Base-by-base conservation (phyloP, 768 basidiomycete genomes). In the Lactarius akahatsu region DNA sequence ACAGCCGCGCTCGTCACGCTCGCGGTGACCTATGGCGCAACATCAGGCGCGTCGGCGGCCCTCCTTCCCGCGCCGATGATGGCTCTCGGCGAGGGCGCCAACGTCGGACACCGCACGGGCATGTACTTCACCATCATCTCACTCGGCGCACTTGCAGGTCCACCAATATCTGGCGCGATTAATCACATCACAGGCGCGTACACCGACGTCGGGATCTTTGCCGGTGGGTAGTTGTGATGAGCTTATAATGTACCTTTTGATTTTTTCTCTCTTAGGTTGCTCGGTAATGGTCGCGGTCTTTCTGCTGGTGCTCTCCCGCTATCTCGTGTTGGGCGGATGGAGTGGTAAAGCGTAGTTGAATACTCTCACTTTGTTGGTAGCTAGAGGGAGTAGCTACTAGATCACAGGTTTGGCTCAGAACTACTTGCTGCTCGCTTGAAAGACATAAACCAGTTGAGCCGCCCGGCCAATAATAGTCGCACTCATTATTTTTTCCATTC, bases 151-250 rank as follows among this genome's bases (percentile, higher is more conserved):
- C 77, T 91, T 3, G 81, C 80, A 0, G 90, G 90, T 0, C 88
- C 89, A 3, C 90, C 90, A 0, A 87, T 91, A 66, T 88, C 88
- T 9, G 90, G 90, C 0, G 86, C 86, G 0, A 89, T 92, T 69
- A 80, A 82, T 61, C 73, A 73, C 0, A 78, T 81, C 0, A 83
- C 86, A 1, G 82, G 81, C 2, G 80, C 80, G 0, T 92, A 84
- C 70, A 76, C 79, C 47, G 78, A 71, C 2, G 85, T 86, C 10
- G 86, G 86, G 16, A 77, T 79, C 60, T 87, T 82, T 67, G 85
- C 85, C 43, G 83, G 83, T 81, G 40, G 23, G 65, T 65, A 16
- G 34, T 26, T 18, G 15, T 38, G 36, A 34, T 6, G 10, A 4
- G 4, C 13, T 13, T 13, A 20, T 2, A 20, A 20, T 28, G 11